Evolutionary conservation across 208 protist genomes (phyloP).

Genomic region (Naegleria fowleri): DNA sequence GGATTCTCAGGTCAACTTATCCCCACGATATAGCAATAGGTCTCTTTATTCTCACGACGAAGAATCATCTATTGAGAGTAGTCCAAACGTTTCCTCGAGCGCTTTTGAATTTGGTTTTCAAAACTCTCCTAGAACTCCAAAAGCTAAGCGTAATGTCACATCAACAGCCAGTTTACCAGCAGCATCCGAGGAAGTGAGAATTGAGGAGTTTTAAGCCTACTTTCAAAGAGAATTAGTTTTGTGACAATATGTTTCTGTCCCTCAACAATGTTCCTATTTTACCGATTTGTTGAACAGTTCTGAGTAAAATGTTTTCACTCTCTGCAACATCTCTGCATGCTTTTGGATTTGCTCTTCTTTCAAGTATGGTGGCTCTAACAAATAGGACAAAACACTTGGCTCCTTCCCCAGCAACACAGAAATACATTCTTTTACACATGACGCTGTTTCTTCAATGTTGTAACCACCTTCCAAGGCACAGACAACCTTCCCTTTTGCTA

Average conservation of each 20-base stretch:
- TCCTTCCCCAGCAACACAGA: background rate
- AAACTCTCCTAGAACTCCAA: background rate
- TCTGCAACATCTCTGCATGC: background rate
- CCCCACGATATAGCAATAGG: background rate
- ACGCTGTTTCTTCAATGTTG: conserved; percentile 30
- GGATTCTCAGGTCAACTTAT: background rate
- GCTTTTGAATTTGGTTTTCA: background rate
- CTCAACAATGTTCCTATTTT: background rate
- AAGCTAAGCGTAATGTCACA: background rate
- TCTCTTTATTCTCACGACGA: background rate
- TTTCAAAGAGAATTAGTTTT: no score
- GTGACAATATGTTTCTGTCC: no score
- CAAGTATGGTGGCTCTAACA: background rate
- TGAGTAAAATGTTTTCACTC: background rate
- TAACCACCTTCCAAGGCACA: conserved; percentile 80
- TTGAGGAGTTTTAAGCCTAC: background rate
- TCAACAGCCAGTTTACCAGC: background rate
- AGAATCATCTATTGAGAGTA: background rate
- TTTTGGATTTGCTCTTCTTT: background rate
- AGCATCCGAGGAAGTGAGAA: background rate
- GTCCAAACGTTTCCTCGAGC: background rate
- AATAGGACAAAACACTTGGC: background rate
- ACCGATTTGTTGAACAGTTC: background rate
- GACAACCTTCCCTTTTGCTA: conserved; percentile 50
- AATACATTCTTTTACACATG: background rate